These are phyloP conservation scores for Globisporangium perplexum DNA, from an alignment of 352 stramenopile genomes.

Conservation along the genomic window DNA sequence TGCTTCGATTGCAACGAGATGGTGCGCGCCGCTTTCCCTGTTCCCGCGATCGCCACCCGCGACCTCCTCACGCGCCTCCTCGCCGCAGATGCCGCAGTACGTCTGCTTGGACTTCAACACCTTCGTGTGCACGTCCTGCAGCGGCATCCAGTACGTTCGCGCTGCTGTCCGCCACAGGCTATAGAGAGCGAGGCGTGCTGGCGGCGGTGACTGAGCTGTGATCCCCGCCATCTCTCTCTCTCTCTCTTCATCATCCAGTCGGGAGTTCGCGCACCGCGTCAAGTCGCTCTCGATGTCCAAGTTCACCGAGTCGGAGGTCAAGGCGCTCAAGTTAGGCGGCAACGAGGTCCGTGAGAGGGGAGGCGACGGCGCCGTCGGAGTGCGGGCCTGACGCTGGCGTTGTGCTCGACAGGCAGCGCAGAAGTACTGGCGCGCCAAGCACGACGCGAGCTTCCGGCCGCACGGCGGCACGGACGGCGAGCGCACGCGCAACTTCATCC, in stretches of 20 bases:
- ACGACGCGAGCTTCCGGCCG: conserved; percentile 76
- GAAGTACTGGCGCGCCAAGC: conserved; percentile 81
- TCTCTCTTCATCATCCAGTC: too few relatives aligned
- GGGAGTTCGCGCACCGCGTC: conserved; percentile 90
- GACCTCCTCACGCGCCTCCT: too few relatives aligned
- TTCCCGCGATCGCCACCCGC: too few relatives aligned
- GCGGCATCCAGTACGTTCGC: conserved; percentile 85
- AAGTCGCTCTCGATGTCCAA: conserved; percentile 94
- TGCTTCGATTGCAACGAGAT: conserved; percentile 92
- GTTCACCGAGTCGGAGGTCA: conserved; percentile 90
- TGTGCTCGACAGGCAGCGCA: conserved; percentile 46
- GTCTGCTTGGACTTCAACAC: conserved; percentile 92
- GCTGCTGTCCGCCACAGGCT: background rate
- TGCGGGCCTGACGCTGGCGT: background rate
- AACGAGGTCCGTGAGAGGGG: conserved; percentile 60
- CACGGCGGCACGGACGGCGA: conserved; percentile 69
- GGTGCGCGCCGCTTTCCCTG: too few relatives aligned
- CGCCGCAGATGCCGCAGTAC: conserved; percentile 88
- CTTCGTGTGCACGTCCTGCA: conserved; percentile 93
- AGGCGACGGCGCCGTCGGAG: too few relatives aligned
- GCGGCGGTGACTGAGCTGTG: too few relatives aligned
- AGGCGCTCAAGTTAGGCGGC: conserved; percentile 84
- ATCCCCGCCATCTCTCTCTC: too few relatives aligned
- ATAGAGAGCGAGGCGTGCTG: too few relatives aligned
- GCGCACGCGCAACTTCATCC: conserved; percentile 86